A percentile compares a stretch with the other conserved stretches of the same genome.
Conservation (phyloP, 1,284 basidiomycete species). For the Melampsora abietis-canadensis region DNA sequence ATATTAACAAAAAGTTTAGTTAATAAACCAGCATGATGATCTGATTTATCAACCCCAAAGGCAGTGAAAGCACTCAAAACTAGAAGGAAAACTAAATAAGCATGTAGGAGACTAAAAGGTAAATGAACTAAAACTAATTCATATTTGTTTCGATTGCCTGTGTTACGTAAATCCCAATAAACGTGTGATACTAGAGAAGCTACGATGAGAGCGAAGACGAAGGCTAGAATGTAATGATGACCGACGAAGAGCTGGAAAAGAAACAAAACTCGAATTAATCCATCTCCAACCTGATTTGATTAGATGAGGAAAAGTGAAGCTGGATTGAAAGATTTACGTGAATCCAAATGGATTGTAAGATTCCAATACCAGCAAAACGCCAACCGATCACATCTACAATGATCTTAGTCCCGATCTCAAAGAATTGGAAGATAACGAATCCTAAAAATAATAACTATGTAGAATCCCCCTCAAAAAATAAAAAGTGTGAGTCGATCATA, state of each 20-base stretch:
- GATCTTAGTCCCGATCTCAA: slow-evolving; percentile 49
- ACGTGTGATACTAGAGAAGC: slow-evolving; percentile 54
- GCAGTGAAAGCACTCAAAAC: slow-evolving; percentile 55
- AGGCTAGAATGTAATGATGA: slow-evolving; percentile 51
- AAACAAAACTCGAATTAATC: slow-evolving; percentile 49
- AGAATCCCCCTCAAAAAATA: background rate
- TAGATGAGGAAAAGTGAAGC: background rate
- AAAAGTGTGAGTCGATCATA: background rate
- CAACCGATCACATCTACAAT: slow-evolving; percentile 53
- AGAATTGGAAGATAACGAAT: slow-evolving; percentile 51
- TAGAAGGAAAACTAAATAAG: slow-evolving; percentile 50
- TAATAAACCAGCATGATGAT: slow-evolving; percentile 52
- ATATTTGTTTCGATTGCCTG: slow-evolving; percentile 46
- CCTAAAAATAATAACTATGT: slow-evolving; percentile 53
- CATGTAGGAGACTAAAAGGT: slow-evolving; percentile 53
- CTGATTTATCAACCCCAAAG: slow-evolving; percentile 50
- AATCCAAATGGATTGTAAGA: slow-evolving; percentile 51
- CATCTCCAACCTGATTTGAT: slow-evolving; percentile 24
- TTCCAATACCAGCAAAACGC: slow-evolving; percentile 53
- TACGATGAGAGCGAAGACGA: slow-evolving; percentile 54
- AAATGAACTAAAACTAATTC: slow-evolving; percentile 53
- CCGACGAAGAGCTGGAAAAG: slow-evolving; percentile 46
- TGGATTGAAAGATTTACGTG: slow-evolving; percentile 22
- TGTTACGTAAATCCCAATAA: slow-evolving; percentile 54
- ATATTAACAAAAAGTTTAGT: slow-evolving; percentile 54